A percentile compares a stretch with the other conserved stretches of the same genome.
Evolutionary conservation across 179 eudicot genomes (phyloP).

Genomic region (Actinidia arguta): DNA sequence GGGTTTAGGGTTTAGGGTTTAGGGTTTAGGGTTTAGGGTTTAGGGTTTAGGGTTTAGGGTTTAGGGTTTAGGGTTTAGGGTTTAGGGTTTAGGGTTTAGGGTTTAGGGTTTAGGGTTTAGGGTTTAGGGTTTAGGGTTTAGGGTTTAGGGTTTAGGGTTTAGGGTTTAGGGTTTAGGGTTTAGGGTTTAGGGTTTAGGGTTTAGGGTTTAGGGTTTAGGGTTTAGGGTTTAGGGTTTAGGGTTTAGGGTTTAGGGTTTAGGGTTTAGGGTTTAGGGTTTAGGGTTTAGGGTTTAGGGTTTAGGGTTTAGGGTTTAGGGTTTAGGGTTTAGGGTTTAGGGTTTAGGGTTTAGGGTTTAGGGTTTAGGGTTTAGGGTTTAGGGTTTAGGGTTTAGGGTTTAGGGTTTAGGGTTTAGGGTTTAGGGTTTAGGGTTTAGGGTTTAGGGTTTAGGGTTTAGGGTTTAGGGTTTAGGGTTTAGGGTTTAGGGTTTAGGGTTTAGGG

Average conservation of each 20-base stretch:
- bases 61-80: not conserved
- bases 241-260: constrained; percentile 1
- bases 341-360: constrained; percentile 25
- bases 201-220: no score
- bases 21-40: not conserved
- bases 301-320: constrained; percentile 13
- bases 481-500: constrained; percentile 15
- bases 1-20: not conserved
- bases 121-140: no score
- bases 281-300: constrained; percentile 16
- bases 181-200: no score
- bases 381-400: constrained; percentile 25
- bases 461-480: not conserved
- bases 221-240: no score
- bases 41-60: not conserved
- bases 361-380: constrained; percentile 22
- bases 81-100: no score
- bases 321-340: constrained; percentile 17
- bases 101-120: no score
- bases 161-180: no score
- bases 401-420: constrained; percentile 33
- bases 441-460: constrained; percentile 20
- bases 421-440: constrained; percentile 26
- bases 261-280: constrained; percentile 11
- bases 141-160: no score